Conservation (phyloP, 345 rosid species). For the Eucalyptus decipiens region DNA sequence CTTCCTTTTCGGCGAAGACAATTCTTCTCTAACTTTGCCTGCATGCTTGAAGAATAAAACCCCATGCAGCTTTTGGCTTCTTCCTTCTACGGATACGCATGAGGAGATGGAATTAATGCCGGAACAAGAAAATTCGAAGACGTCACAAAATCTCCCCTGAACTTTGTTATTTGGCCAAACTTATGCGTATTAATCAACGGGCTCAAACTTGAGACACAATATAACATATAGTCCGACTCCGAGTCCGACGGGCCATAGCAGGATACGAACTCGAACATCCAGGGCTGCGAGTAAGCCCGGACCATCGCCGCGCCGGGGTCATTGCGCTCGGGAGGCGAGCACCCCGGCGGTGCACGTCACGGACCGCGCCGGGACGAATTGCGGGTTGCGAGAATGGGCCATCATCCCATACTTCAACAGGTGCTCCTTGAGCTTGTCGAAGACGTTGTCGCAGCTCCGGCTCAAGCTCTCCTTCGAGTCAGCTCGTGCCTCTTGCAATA, state of each 20-base stretch:
- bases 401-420: conserved; percentile 75
- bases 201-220: no score
- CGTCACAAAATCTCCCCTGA: no score
- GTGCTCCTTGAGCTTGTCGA: conserved; percentile 33
- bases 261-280: conserved; percentile 18
- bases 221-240: conserved; percentile 72
- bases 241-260: conserved; percentile 17
- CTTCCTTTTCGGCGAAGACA: no score
- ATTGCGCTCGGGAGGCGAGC: conserved; percentile 41
- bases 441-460: conserved; percentile 9
- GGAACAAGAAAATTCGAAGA: no score
- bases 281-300: conserved; percentile 37
- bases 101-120: no score
- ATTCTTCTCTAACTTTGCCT: no score
- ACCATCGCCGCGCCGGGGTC: conserved; percentile 47
- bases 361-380: conserved; percentile 68
- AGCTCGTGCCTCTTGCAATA: conserved; percentile 42
- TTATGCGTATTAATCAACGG: no score
- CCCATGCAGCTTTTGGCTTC: no score
- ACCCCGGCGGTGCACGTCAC: conserved; percentile 82
- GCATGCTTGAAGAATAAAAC: no score
- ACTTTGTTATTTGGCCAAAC: no score
- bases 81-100: no score
- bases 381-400: conserved; percentile 84
- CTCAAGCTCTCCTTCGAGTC: conserved; percentile 33